phyloP scores from a whole-genome alignment of 139 green algal genomes.

The Chlamydomonas eustigma region DNA sequence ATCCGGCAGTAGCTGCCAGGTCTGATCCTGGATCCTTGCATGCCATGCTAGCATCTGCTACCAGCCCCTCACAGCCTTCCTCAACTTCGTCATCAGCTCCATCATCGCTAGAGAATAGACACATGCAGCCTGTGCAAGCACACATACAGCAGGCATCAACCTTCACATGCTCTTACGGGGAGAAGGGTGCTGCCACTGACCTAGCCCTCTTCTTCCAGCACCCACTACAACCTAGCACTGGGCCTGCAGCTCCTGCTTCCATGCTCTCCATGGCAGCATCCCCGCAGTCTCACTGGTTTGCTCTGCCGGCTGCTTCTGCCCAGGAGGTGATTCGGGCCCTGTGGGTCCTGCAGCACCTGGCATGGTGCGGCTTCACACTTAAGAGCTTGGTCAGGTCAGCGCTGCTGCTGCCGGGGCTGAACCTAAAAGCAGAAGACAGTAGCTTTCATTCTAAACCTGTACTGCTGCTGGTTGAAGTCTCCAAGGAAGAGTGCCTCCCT shows the following conservation, averaged over 20 bases:
- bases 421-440: no score
- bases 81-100: background rate
- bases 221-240: background rate
- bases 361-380: no score
- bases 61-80: no score
- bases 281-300: background rate
- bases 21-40: background rate
- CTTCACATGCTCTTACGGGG: background rate
- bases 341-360: background rate
- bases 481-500: background rate
- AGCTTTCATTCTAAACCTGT: no score
- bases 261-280: background rate
- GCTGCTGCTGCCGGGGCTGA: no score
- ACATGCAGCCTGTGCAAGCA: background rate
- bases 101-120: background rate
- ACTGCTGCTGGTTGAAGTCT: background rate
- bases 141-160: background rate
- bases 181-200: background rate
- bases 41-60: background rate
- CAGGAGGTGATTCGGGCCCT: background rate
- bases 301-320: background rate
- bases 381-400: no score
- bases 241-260: no score
- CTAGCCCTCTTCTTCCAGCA: background rate
- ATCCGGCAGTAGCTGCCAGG: background rate